Evolutionary conservation across 495 filamentous ascomycete species (phyloP), one percentile per base, ranked within the genome.

Genomic region (Hyaloscypha finlandica): DNA sequence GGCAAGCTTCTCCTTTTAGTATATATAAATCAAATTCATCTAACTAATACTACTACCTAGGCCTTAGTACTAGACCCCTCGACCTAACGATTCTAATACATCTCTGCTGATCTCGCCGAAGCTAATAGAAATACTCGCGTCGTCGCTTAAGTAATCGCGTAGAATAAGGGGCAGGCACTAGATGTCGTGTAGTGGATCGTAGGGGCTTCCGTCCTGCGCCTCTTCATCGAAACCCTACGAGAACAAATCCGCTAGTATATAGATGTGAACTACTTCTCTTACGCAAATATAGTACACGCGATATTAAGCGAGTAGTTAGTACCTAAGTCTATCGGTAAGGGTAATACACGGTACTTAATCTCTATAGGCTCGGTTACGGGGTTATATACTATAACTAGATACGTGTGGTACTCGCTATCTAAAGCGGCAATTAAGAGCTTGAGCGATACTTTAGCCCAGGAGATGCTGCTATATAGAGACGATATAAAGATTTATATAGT

Each of bases 151-250:
- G 88, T 88, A 61, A 89, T 86, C 8, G 78, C 84, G n/a, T 98
- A 94, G 95, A 97, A 97, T 77, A 77, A 86, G 68, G 88, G 86
- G 45, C 70, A 77, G 25, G 77, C 86, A 11, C 92, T 92, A 0
- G 94, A 97, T 72, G 83, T 97, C 63, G 90, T 97, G 53, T 98
- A 94, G 94, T 93, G 92, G 75, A 89, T 92, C 65, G 96, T 94
- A 19, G 94, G 94, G 71, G 83, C 85, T 68, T 86, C 91, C 8
- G 81, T 81, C 51, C 94, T 95, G 0, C 79, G 86, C 6, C 89
- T 94, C 72, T 98, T 95, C 82, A 75, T 91, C 66, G 91, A 97
- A 65, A 85, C 84, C 14, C 77, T 85, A 25, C 73, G 89, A n/a
- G 74, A 86, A 29, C 81, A 81, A 14, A 78, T 94, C 63, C 84